Percentiles rank a stretch among this genome's conserved stretches.
Evolutionary conservation across 331 rosid genomes (phyloP).

Genomic region (Rhamnella rubrinervis): DNA sequence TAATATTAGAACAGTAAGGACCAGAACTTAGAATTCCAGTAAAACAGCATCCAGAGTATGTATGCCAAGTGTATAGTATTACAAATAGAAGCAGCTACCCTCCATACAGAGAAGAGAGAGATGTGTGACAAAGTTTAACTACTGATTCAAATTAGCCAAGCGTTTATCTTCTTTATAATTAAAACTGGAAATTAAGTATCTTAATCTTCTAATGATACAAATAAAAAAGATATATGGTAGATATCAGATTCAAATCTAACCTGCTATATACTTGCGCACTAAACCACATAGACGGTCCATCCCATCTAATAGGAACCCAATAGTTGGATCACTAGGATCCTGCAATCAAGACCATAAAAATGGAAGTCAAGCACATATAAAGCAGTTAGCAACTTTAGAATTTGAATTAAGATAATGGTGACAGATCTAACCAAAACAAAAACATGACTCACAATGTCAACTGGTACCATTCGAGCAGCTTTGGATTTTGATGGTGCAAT

Average conservation of each 20-base stretch:
- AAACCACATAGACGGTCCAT: slow-evolving; percentile 91
- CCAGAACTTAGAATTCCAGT: no score
- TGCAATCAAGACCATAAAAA: slow-evolving; percentile 32
- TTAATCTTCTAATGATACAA: slow-evolving; percentile 1
- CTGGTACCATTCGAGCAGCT: slow-evolving; percentile 66
- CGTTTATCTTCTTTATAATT: not conserved
- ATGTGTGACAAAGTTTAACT: no score
- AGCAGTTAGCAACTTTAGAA: slow-evolving; percentile 16
- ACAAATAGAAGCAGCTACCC: no score
- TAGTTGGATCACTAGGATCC: slow-evolving; percentile 98
- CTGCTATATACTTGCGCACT: slow-evolving; percentile 95
- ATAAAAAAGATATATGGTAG: slow-evolving; percentile 7
- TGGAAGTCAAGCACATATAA: slow-evolving; percentile 34
- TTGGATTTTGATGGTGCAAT: slow-evolving; percentile 83
- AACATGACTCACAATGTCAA: slow-evolving; percentile 71
- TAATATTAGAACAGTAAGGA: no score
- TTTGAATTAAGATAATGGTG: not conserved
- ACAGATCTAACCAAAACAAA: slow-evolving; percentile 17
- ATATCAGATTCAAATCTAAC: slow-evolving; percentile 40
- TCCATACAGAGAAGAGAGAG: no score
- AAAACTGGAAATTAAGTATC: slow-evolving; percentile 13
- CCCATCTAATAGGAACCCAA: slow-evolving; percentile 93
- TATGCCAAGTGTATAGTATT: no score
- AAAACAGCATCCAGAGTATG: no score
- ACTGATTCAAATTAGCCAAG: no score